phyloP scores from a whole-genome alignment of 1,284 basidiomycete species.

The Exobasidium cylindrosporum region DNA sequence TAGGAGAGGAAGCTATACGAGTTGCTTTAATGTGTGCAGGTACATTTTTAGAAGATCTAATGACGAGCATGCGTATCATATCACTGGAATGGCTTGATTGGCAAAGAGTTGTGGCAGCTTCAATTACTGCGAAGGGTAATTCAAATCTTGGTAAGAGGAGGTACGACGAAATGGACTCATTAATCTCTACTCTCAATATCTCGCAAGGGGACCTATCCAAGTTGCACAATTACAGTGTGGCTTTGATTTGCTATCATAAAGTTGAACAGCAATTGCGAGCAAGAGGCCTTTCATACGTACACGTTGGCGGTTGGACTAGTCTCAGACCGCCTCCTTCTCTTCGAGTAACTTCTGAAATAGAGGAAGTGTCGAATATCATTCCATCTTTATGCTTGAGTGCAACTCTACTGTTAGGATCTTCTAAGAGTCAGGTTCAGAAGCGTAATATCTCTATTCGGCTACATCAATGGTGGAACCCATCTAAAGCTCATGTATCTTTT shows the following conservation, averaged over 20 bases:
- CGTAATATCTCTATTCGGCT: slow-evolving; percentile 83
- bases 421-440: slow-evolving; percentile 77
- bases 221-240: slow-evolving; percentile 61
- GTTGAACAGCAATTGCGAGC: slow-evolving; percentile 82
- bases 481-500: slow-evolving; percentile 62
- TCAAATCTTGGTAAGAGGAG: slow-evolving; percentile 5
- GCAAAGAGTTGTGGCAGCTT: slow-evolving; percentile 20
- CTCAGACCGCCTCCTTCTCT: slow-evolving; percentile 13
- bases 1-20: slow-evolving; percentile 24
- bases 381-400: slow-evolving; percentile 79
- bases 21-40: slow-evolving; percentile 32
- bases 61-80: slow-evolving; percentile 25
- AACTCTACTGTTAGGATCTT: slow-evolving; percentile 72
- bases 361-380: slow-evolving; percentile 69
- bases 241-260: slow-evolving; percentile 81
- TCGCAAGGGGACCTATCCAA: slow-evolving; percentile 32
- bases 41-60: slow-evolving; percentile 26
- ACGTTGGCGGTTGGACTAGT: slow-evolving; percentile 61
- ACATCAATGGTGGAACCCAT: slow-evolving; percentile 82
- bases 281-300: slow-evolving; percentile 72
- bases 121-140: slow-evolving; percentile 13
- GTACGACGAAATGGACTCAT: not conserved
- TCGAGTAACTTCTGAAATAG: slow-evolving; percentile 44
- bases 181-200: slow-evolving; percentile 1
- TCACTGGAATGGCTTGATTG: slow-evolving; percentile 43